Percentiles rank a stretch among this genome's conserved stretches.
These are phyloP conservation scores for Beta vulgaris DNA, from an alignment of 148 eudicot species.

Conservation along the genomic window DNA sequence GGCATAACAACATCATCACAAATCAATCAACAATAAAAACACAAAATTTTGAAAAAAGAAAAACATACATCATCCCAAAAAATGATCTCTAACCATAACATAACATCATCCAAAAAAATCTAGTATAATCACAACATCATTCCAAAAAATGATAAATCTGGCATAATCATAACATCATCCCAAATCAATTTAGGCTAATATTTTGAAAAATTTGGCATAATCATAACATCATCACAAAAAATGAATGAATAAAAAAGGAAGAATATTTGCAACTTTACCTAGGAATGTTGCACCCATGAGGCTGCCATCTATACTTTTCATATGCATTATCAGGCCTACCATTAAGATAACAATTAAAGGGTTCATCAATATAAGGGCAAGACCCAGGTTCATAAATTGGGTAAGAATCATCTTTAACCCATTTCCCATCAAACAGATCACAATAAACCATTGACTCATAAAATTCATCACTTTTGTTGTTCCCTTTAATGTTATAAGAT, in stretches of 20 bases:
- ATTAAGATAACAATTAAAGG: slow-evolving; percentile 57
- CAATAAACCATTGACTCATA: slow-evolving; percentile 42
- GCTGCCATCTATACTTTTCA: slow-evolving; percentile 73
- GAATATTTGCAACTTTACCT: slow-evolving; percentile 33
- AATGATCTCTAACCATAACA: too few relatives aligned
- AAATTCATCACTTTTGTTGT: slow-evolving; percentile 21
- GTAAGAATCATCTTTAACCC: slow-evolving; percentile 66
- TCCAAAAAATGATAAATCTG: slow-evolving; percentile 37
- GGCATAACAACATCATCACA: slow-evolving; percentile 16
- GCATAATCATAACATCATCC: slow-evolving; percentile 16
- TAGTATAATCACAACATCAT: neutral
- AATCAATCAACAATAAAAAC: slow-evolving; percentile 1
- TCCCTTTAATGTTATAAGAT: neutral
- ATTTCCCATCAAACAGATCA: slow-evolving; percentile 63
- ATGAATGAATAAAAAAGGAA: neutral
- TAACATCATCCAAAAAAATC: neutral
- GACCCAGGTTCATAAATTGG: slow-evolving; percentile 65
- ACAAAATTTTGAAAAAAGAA: neutral
- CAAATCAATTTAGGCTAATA: neutral
- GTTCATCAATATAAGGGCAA: slow-evolving; percentile 64
- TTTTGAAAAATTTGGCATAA: neutral
- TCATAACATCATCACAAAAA: neutral
- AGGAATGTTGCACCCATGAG: slow-evolving; percentile 59
- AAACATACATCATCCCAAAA: neutral
- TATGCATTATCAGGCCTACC: slow-evolving; percentile 57